phyloP scores from a whole-genome alignment of 2,329 filamentous ascomycete species.

The Aspergillus sp. region DNA sequence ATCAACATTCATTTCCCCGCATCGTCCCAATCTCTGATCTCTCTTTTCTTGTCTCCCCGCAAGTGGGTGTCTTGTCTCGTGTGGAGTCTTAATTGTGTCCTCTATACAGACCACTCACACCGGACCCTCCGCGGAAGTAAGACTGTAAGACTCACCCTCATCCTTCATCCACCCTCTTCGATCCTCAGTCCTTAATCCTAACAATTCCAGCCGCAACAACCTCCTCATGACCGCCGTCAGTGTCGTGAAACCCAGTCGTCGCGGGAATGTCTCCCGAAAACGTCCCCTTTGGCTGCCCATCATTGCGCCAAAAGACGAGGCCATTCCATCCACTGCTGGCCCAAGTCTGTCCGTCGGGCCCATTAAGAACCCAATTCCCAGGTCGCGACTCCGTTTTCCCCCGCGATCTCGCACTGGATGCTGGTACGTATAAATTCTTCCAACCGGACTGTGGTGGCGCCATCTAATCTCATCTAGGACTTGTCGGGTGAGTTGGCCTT shows the following conservation, averaged over 20 bases:
- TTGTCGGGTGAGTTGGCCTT: constrained; percentile 37
- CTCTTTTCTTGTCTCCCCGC: background rate
- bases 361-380: constrained; percentile 30
- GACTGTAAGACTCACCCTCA: too few relatives aligned
- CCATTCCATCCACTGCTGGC: constrained; percentile 14
- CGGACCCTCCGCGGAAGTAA: too few relatives aligned
- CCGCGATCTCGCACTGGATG: constrained; percentile 55
- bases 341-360: constrained; percentile 16
- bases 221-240: constrained; percentile 32
- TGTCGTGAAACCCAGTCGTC: constrained; percentile 36
- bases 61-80: background rate
- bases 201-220: too few relatives aligned
- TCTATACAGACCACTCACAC: background rate
- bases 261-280: constrained; percentile 36
- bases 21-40: background rate
- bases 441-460: background rate
- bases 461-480: constrained; percentile 31
- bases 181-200: too few relatives aligned
- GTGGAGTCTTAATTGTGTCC: background rate
- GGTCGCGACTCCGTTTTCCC: constrained; percentile 47
- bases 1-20: background rate
- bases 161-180: too few relatives aligned
- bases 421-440: constrained; percentile 39
- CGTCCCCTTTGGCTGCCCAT: constrained; percentile 38
- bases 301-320: constrained; percentile 46